A percentile compares a stretch with the other conserved stretches of the same genome.
These are phyloP conservation scores for Phialophora expanda DNA, from an alignment of 2,329 filamentous ascomycete genomes.

Conservation along the genomic window DNA sequence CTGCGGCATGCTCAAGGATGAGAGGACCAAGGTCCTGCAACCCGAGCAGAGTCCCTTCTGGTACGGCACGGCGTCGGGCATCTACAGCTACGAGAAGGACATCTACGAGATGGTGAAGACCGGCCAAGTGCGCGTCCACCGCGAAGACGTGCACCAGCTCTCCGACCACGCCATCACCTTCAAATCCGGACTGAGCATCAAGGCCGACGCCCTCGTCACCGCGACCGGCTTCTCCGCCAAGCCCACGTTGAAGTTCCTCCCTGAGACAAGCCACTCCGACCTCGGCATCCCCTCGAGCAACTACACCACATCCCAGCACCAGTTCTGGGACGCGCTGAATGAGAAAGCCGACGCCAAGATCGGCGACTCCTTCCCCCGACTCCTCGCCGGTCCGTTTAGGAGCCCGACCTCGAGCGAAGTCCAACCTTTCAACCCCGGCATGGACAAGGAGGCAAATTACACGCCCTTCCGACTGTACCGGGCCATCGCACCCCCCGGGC, in stretches of 20 bases:
- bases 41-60: constrained; percentile 54
- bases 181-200: constrained; percentile 51
- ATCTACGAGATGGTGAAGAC: constrained; percentile 63
- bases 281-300: constrained; percentile 53
- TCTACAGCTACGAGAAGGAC: constrained; percentile 64
- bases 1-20: constrained; percentile 54
- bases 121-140: constrained; percentile 61
- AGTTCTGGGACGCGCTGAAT: constrained; percentile 43
- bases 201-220: constrained; percentile 59
- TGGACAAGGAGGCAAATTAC: constrained; percentile 28
- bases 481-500: constrained; percentile 52
- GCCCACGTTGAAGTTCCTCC: constrained; percentile 56
- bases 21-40: constrained; percentile 52
- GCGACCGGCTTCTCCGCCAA: constrained; percentile 63
- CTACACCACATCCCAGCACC: constrained; percentile 44
- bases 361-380: constrained; percentile 45
- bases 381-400: constrained; percentile 47
- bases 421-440: constrained; percentile 26
- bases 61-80: constrained; percentile 61
- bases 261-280: constrained; percentile 49
- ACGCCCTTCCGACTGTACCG: constrained; percentile 53
- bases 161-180: constrained; percentile 56
- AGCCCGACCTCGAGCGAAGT: constrained; percentile 45
- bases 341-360: constrained; percentile 56
- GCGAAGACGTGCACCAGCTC: constrained; percentile 61